These are phyloP conservation scores for Marchantia paleacea DNA, from an alignment of 225 moss, liverwort and hornwort species.

Conservation along the genomic window DNA sequence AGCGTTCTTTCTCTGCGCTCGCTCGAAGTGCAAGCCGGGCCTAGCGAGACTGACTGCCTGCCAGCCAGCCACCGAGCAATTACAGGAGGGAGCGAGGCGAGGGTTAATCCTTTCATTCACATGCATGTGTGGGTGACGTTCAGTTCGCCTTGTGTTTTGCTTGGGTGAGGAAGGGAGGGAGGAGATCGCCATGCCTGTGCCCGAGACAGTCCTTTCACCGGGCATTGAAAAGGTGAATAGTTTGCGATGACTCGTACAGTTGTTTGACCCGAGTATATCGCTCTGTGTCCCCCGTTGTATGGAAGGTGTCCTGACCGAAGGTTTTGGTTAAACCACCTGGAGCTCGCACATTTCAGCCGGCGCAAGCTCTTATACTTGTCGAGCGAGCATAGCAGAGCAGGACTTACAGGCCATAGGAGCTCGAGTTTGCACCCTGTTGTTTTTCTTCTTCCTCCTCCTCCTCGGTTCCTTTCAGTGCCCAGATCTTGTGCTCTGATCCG, in stretches of 20 bases:
- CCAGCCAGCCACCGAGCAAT: not conserved
- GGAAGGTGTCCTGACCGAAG: not conserved
- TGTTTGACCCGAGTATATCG: not conserved
- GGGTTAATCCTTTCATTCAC: not conserved
- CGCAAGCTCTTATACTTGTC: not conserved
- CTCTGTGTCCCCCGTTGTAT: not conserved
- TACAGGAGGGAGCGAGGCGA: not conserved
- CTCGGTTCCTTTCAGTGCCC: not conserved
- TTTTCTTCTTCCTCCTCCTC: not conserved
- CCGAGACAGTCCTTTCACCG: not conserved
- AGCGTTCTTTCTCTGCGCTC: not conserved
- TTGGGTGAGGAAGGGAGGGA: not conserved
- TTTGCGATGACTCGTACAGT: slow-evolving; percentile 1
- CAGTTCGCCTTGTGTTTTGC: too few relatives aligned
- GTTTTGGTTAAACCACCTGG: not conserved
- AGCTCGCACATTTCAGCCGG: not conserved
- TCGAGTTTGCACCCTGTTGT: not conserved
- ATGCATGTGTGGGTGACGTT: too few relatives aligned
- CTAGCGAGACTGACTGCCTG: not conserved
- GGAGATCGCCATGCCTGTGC: not conserved
- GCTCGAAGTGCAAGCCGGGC: too few relatives aligned
- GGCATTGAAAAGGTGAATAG: not conserved
- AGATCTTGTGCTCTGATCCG: not conserved
- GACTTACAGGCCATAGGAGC: not conserved
- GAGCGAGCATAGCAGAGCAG: not conserved